phyloP scores from a whole-genome alignment of 805 yeast species.

The Teunomyces funiuensis region DNA sequence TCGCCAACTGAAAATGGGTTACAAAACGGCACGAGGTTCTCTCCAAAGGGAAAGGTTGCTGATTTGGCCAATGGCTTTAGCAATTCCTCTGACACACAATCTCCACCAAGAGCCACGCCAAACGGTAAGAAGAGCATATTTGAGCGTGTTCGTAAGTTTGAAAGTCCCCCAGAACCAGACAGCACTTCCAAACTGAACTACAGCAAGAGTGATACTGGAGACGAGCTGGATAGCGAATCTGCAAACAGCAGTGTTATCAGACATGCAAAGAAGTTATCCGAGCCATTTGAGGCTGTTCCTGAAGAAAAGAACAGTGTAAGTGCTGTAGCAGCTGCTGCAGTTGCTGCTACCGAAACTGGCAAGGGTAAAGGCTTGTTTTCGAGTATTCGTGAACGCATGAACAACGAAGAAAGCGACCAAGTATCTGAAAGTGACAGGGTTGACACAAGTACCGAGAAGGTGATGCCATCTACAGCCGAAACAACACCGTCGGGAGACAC shows the following conservation, averaged over 20 bases:
- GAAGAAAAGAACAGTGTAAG: conserved; percentile 8
- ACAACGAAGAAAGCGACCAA: conserved; percentile 11
- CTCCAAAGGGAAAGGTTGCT: conserved; percentile 14
- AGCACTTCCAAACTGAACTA: conserved; percentile 3
- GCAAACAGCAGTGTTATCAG: conserved; percentile 4
- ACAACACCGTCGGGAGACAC: conserved; percentile 29
- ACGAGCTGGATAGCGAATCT: conserved; percentile 7
- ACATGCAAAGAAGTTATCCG: conserved; percentile 5
- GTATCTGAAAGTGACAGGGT: conserved; percentile 12
- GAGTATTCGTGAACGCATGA: conserved; percentile 31
- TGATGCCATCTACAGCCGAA: conserved; percentile 27
- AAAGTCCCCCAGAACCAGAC: conserved; percentile 19
- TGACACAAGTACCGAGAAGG: conserved; percentile 20
- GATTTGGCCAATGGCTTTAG: conserved; percentile 29
- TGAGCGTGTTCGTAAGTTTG: conserved; percentile 40
- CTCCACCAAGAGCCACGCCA: conserved; percentile 22
- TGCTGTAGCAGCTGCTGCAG: conserved; percentile 10
- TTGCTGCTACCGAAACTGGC: conserved; percentile 11
- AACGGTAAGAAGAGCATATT: conserved; percentile 22
- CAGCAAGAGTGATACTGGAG: conserved; percentile 3
- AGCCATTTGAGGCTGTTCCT: conserved; percentile 10
- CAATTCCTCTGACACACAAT: conserved; percentile 15
- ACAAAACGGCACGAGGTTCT: conserved; percentile 1
- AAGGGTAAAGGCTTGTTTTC: conserved; percentile 34
- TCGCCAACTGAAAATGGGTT: conserved; percentile 3